Conservation (phyloP, 768 basidiomycete species). For the Dioszegia hungarica region DNA sequence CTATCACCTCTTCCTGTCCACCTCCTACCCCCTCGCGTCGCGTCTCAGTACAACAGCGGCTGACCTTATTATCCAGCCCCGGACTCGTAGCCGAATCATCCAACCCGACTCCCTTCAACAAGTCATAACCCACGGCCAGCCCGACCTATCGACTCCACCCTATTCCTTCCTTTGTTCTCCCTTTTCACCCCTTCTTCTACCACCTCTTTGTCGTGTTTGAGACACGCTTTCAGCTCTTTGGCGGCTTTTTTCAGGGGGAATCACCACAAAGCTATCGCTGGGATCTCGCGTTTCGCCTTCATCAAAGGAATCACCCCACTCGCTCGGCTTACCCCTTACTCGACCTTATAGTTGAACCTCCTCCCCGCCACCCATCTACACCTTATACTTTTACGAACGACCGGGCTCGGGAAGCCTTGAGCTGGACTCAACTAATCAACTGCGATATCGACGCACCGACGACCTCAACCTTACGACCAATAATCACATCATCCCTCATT, state of each 20-base stretch:
- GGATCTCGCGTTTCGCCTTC: background rate
- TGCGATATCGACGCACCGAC: slow-evolving; percentile 13
- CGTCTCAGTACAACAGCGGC: too few species aligned
- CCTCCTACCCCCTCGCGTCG: too few species aligned
- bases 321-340: background rate
- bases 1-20: background rate
- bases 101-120: background rate
- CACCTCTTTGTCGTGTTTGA: background rate
- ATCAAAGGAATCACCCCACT: background rate
- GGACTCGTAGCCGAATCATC: too few species aligned
- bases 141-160: background rate
- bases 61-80: too few species aligned
- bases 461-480: background rate
- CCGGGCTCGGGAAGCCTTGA: slow-evolving; percentile 6
- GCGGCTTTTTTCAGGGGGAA: background rate
- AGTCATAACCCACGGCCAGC: background rate
- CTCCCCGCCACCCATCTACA: background rate
- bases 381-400: background rate
- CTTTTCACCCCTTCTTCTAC: background rate
- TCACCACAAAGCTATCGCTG: too few species aligned
- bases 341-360: background rate
- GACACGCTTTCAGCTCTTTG: background rate
- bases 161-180: background rate
- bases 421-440: slow-evolving; percentile 3
- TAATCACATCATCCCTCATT: background rate